Conservation (phyloP, 2,329 filamentous ascomycete genomes). For the Diaporthe citriasiana region DNA sequence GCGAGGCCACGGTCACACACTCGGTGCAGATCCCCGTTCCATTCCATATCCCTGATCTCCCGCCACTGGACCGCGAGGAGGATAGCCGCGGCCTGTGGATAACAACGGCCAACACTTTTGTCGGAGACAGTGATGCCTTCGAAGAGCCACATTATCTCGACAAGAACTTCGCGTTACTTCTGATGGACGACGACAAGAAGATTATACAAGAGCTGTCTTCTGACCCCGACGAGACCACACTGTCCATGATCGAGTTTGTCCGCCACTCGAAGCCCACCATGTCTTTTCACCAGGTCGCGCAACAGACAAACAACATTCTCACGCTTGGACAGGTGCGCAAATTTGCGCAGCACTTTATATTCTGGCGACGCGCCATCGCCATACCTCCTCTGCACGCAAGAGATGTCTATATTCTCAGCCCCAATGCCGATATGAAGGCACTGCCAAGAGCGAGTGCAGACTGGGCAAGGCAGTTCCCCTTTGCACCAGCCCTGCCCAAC, state of each 20-base stretch:
- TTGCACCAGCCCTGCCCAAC: conserved; percentile 85
- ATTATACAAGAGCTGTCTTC: conserved; percentile 81
- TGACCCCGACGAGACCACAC: conserved; percentile 81
- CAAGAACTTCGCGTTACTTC: conserved; percentile 87
- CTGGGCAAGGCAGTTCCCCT: conserved; percentile 85
- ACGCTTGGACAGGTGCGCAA: conserved; percentile 85
- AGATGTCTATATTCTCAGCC: conserved; percentile 92
- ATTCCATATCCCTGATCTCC: conserved; percentile 80
- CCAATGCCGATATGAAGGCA: conserved; percentile 84
- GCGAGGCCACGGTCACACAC: conserved; percentile 69
- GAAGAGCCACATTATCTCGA: conserved; percentile 79
- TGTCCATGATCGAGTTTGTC: conserved; percentile 85
- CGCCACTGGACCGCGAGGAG: conserved; percentile 73
- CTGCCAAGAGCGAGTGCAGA: conserved; percentile 77
- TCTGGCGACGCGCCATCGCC: conserved; percentile 93
- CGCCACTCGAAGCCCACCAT: conserved; percentile 79
- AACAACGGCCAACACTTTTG: conserved; percentile 85
- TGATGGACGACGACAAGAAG: conserved; percentile 85
- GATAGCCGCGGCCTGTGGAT: conserved; percentile 85
- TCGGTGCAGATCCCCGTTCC: conserved; percentile 76
- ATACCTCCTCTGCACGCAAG: conserved; percentile 91
- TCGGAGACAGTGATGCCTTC: conserved; percentile 73
- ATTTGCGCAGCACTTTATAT: conserved; percentile 93
- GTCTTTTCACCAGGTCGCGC: conserved; percentile 79
- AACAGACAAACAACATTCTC: conserved; percentile 74